A percentile compares a stretch with the other conserved stretches of the same genome.
Evolutionary conservation across 2,329 filamentous ascomycete genomes (phyloP).

Genomic region (Parasarocladium wereldwijsianum): DNA sequence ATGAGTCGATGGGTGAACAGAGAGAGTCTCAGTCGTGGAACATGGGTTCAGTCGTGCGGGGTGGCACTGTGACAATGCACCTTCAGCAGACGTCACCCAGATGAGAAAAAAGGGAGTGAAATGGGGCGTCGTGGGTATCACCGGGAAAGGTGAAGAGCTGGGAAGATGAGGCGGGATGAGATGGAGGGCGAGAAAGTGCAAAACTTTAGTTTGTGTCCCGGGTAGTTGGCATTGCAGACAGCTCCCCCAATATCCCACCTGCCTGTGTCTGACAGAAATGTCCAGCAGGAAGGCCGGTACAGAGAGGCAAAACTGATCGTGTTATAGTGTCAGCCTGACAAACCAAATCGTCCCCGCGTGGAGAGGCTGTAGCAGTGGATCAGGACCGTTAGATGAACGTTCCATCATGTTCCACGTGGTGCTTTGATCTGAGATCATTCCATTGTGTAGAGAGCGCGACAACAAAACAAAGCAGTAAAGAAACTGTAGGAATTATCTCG

Average conservation of each 20-base stretch:
- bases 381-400: too few species aligned
- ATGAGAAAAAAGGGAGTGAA: conserved; percentile 5
- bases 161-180: conserved; percentile 1
- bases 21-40: conserved; percentile 17
- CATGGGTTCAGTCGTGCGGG: conserved; percentile 16
- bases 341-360: too few species aligned
- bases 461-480: too few species aligned
- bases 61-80: conserved; percentile 10
- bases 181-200: not conserved
- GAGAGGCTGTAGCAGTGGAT: too few species aligned
- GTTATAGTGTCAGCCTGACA: too few species aligned
- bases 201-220: not conserved
- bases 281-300: too few species aligned
- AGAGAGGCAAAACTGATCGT: too few species aligned
- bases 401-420: too few species aligned
- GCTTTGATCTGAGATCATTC: too few species aligned
- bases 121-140: conserved; percentile 1
- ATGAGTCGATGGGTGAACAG: not conserved
- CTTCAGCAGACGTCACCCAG: conserved; percentile 10
- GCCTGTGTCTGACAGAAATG: not conserved
- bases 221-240: not conserved
- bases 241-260: not conserved
- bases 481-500: too few species aligned
- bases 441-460: too few species aligned
- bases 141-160: conserved; percentile 1